These are phyloP conservation scores for Yamadazyma sp. DNA, from an alignment of 805 yeast species.

Conservation along the genomic window DNA sequence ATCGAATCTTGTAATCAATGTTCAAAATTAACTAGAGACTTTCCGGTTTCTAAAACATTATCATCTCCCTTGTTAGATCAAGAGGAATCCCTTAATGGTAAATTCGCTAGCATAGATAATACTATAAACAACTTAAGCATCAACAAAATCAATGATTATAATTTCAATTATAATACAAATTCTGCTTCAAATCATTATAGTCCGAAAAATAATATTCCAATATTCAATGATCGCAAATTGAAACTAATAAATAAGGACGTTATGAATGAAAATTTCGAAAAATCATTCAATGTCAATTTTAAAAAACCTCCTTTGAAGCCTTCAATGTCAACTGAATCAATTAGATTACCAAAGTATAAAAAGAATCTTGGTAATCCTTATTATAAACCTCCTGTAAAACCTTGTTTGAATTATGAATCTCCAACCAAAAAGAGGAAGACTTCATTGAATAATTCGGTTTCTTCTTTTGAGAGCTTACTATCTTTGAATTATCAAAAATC, in stretches of 20 bases:
- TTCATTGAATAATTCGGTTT: slow-evolving; percentile 7
- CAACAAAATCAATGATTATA: not conserved
- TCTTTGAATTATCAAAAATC: slow-evolving; percentile 7
- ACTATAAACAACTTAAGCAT: slow-evolving; percentile 1
- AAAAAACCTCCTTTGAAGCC: slow-evolving; percentile 23
- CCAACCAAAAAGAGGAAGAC: slow-evolving; percentile 14
- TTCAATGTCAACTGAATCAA: slow-evolving; percentile 13
- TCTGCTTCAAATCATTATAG: not conserved
- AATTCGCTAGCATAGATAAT: slow-evolving; percentile 1
- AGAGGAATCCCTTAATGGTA: slow-evolving; percentile 6
- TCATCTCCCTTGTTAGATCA: slow-evolving; percentile 23
- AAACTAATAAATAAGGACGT: slow-evolving; percentile 8
- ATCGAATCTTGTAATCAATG: slow-evolving; percentile 21
- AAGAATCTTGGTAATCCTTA: slow-evolving; percentile 16
- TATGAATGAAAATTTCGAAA: too few species aligned
- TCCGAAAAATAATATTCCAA: slow-evolving; percentile 6
- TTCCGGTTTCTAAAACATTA: slow-evolving; percentile 14
- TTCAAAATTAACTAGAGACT: slow-evolving; percentile 11
- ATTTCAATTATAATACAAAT: not conserved
- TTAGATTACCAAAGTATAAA: not conserved
- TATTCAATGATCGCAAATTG: slow-evolving; percentile 9
- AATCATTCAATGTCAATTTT: slow-evolving; percentile 6
- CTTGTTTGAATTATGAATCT: slow-evolving; percentile 4
- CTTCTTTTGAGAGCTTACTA: slow-evolving; percentile 10
- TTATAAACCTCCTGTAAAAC: slow-evolving; percentile 15